These are phyloP conservation scores for Juglanconis oblonga DNA, from an alignment of 2,329 filamentous ascomycete species.

Conservation along the genomic window DNA sequence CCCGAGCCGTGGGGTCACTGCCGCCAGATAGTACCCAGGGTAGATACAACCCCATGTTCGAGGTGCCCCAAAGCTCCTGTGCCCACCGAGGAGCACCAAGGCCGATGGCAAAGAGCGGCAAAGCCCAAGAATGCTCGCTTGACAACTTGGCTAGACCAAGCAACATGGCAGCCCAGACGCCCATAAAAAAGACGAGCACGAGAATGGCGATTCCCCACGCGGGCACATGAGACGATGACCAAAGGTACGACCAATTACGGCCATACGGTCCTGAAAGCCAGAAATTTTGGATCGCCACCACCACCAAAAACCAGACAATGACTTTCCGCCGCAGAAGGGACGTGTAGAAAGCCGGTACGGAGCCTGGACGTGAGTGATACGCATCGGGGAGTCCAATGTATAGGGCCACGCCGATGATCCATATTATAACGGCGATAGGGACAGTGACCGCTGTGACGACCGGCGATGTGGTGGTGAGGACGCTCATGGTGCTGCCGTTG, in stretches of 20 bases:
- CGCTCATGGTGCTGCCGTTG: slow-evolving; percentile 29
- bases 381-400: slow-evolving; percentile 60
- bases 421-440: slow-evolving; percentile 55
- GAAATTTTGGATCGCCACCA: slow-evolving; percentile 61
- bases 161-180: slow-evolving; percentile 52
- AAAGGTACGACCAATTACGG: slow-evolving; percentile 61
- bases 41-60: slow-evolving; percentile 55
- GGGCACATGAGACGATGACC: slow-evolving; percentile 43
- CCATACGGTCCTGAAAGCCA: slow-evolving; percentile 63
- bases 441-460: slow-evolving; percentile 40
- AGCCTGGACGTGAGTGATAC: slow-evolving; percentile 59
- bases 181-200: slow-evolving; percentile 50
- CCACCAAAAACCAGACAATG: slow-evolving; percentile 61
- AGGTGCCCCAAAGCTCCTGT: slow-evolving; percentile 64
- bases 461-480: slow-evolving; percentile 31
- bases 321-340: slow-evolving; percentile 59
- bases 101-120: slow-evolving; percentile 64
- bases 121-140: slow-evolving; percentile 59
- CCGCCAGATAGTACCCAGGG: slow-evolving; percentile 53
- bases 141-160: slow-evolving; percentile 49
- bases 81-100: slow-evolving; percentile 62
- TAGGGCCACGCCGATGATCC: slow-evolving; percentile 50
- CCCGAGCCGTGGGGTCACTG: slow-evolving; percentile 34
- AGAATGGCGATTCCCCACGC: slow-evolving; percentile 55
- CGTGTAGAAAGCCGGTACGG: slow-evolving; percentile 60